Base-by-base conservation (phyloP, 2,329 filamentous ascomycete species). In the Cladophialophora exuberans region DNA sequence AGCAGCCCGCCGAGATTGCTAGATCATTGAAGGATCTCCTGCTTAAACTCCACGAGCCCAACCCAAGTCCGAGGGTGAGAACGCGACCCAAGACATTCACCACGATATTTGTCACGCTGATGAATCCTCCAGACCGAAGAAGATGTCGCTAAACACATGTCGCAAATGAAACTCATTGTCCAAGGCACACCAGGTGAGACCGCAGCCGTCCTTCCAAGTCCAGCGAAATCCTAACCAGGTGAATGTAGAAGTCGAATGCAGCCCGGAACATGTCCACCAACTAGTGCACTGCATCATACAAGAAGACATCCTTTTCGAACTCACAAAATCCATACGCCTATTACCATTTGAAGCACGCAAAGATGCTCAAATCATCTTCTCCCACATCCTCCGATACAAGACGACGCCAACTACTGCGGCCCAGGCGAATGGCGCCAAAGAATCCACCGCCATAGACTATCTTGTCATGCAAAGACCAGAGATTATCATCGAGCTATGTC, bases 281-380 rank as follows among this genome's bases (percentile, higher is more conserved):
- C 84, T 97, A 44, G 87, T 97, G 48, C 87, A 86, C 52, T 84
- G 88, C 62, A 84, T 96, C 59, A 88, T 97, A 65, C 85, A 92
- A 69, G 91, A 97, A 75, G 91, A 96, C 70, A 80, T 99, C 6
- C 84, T 99, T 38, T 89, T 89, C 65, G 80, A 89, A 47, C 86
- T 99, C 54, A 90, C 93, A 17, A 81, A 86, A 57, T 88, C 88
- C 68, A 87, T 99, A 41, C 85, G 90, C 73, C 84, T 87, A 47
- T 82, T 99, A 3, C 91, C 93, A 0, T 99, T 99, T 77, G 94
- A 99, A 76, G 90, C 92, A 31, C 87, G 93, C 67, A 97, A 97
- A 77, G 93, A 97, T 69, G 89, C 90, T 10, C 93, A 97, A 71
- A 89, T 94, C 60, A 94, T 97, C 70, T 94, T 97, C 76, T 96